Percentiles rank a stretch among this genome's conserved stretches.
phyloP scores from a whole-genome alignment of 257 asterid genomes.

The Salvia hispanica region DNA sequence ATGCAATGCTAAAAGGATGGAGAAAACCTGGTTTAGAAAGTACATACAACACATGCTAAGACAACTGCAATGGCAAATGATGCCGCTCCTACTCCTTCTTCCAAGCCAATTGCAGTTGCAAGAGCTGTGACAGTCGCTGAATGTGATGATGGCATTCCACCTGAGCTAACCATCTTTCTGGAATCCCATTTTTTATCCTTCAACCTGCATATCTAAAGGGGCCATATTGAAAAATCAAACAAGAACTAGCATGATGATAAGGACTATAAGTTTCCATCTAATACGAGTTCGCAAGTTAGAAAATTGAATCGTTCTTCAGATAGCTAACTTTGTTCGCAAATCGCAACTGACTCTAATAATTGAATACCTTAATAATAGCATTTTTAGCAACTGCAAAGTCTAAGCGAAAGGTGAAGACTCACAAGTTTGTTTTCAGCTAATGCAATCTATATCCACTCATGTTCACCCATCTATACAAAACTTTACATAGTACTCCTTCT shows the following conservation, averaged over 20 bases:
- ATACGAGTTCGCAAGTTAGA: conserved; percentile 14
- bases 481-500: neutral
- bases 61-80: conserved; percentile 85
- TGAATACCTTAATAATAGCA: neutral
- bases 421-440: neutral
- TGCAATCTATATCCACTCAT: conserved; percentile 1
- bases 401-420: neutral
- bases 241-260: conserved; percentile 33
- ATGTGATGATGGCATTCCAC: conserved; percentile 99
- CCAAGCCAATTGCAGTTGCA: conserved; percentile 73
- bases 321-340: conserved; percentile 2
- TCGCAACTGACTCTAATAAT: neutral
- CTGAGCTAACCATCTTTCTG: conserved; percentile 84
- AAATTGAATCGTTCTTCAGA: conserved; percentile 1
- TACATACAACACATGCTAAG: conserved; percentile 98
- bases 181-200: conserved; percentile 97
- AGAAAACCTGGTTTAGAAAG: conserved; percentile 73
- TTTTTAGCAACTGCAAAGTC: conserved; percentile 1
- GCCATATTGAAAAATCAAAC: conserved; percentile 50
- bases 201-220: conserved; percentile 73
- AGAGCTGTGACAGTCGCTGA: conserved; percentile 91
- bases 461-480: neutral
- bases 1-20: conserved; percentile 47
- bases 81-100: conserved; percentile 76
- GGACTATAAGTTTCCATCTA: conserved; percentile 20